Evolutionary conservation across 2,329 filamentous ascomycete species (phyloP).

Genomic region (Apiospora phragmitis): DNA sequence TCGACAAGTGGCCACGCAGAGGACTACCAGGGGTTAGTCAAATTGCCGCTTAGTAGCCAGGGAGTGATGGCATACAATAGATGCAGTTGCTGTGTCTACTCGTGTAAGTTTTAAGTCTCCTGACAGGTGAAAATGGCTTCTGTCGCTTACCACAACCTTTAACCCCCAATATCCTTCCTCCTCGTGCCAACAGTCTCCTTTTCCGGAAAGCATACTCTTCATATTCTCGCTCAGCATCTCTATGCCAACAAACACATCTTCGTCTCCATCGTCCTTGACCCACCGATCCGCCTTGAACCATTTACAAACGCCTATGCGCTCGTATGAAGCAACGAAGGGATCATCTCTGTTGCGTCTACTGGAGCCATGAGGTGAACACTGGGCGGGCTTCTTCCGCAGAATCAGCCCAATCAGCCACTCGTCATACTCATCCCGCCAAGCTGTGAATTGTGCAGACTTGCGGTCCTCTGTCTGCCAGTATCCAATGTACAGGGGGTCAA

Average conservation of each 20-base stretch:
- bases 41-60: no score
- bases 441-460: not conserved
- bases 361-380: not conserved
- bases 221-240: not conserved
- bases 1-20: no score
- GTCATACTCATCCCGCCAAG: not conserved
- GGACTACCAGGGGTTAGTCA: no score
- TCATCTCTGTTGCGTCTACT: not conserved
- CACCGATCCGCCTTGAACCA: not conserved
- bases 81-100: no score
- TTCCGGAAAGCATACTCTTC: not conserved
- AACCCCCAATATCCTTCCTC: conserved; percentile 6
- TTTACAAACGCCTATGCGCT: conserved; percentile 4
- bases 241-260: not conserved
- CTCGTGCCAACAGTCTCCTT: not conserved
- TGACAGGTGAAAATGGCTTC: no score
- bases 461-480: not conserved
- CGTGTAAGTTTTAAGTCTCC: no score
- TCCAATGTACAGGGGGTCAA: not conserved
- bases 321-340: not conserved
- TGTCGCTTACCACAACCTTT: not conserved
- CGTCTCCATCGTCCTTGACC: not conserved
- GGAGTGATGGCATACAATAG: no score
- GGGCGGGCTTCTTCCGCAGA: not conserved
- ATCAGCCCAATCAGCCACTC: not conserved